Conservation (phyloP, 1,139 yeast genomes). For the Saccharomyces hybrid region DNA sequence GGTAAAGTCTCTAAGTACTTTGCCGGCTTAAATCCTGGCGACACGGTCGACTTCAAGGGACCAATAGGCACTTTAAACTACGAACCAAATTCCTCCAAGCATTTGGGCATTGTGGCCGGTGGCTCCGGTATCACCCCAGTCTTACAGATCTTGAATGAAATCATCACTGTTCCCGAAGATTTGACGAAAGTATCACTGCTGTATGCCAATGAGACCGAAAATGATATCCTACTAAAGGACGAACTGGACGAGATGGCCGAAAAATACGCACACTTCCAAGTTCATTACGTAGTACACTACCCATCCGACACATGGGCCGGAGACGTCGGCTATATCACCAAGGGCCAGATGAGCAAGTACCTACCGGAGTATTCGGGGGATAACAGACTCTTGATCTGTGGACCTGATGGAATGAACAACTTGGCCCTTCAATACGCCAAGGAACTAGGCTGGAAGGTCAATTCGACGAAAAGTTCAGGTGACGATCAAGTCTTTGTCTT, state of each 20-base stretch:
- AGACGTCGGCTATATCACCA: constrained; percentile 50
- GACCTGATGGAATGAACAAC: constrained; percentile 67
- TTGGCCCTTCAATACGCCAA: constrained; percentile 42
- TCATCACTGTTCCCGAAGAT: constrained; percentile 62
- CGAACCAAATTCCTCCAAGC: constrained; percentile 49
- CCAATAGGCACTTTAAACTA: constrained; percentile 70
- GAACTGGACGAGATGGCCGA: constrained; percentile 63
- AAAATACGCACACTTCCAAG: constrained; percentile 54
- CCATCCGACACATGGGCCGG: constrained; percentile 48
- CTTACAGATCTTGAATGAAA: constrained; percentile 52
- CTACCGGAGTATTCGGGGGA: constrained; percentile 45
- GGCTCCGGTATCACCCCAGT: constrained; percentile 83
- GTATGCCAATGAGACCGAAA: constrained; percentile 68
- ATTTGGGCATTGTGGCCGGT: constrained; percentile 71
- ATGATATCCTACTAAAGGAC: constrained; percentile 60
- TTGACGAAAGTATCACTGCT: constrained; percentile 51
- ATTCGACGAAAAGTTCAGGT: constrained; percentile 43
- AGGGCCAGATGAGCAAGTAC: constrained; percentile 46
- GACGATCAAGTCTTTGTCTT: constrained; percentile 69
- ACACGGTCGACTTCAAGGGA: constrained; percentile 63
- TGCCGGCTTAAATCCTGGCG: constrained; percentile 57
- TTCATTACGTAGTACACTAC: constrained; percentile 40
- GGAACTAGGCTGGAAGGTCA: constrained; percentile 58
- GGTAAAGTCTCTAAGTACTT: constrained; percentile 61
- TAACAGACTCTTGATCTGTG: constrained; percentile 58